Evolutionary conservation across 768 basidiomycete genomes (phyloP).

Genomic region (Tephrocybe sp.): DNA sequence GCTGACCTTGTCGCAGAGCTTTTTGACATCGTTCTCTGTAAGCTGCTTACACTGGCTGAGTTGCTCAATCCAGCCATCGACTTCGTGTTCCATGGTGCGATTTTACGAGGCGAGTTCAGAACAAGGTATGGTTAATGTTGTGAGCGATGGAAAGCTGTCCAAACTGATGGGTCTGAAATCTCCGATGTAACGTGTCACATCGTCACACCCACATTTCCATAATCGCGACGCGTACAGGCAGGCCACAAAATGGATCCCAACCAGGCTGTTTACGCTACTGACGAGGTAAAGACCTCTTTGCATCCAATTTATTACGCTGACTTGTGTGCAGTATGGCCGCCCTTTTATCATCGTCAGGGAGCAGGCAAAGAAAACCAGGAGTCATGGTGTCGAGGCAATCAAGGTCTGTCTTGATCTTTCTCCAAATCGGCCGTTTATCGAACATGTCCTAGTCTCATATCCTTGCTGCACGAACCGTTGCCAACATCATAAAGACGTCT

Average conservation of each 20-base stretch:
- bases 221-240: constrained; percentile 32
- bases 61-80: constrained; percentile 96
- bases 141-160: constrained; percentile 36
- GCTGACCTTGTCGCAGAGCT: constrained; percentile 94
- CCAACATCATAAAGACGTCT: constrained; percentile 93
- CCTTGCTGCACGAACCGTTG: constrained; percentile 89
- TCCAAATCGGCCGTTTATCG: constrained; percentile 13
- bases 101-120: constrained; percentile 28
- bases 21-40: constrained; percentile 93
- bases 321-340: constrained; percentile 69
- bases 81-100: constrained; percentile 65
- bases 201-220: constrained; percentile 28
- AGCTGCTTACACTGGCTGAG: constrained; percentile 97
- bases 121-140: constrained; percentile 28
- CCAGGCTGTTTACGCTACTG: constrained; percentile 81
- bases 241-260: constrained; percentile 37
- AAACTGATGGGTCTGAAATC: constrained; percentile 22
- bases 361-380: constrained; percentile 88
- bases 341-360: constrained; percentile 98
- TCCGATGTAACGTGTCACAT: constrained; percentile 33
- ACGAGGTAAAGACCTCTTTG: constrained; percentile 56
- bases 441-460: constrained; percentile 73
- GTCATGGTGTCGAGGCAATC: constrained; percentile 93
- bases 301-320: constrained; percentile 14
- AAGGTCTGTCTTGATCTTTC: constrained; percentile 52